Evolutionary conservation across 2,329 filamentous ascomycete genomes (phyloP).

Genomic region (Bipolaris zeicola): DNA sequence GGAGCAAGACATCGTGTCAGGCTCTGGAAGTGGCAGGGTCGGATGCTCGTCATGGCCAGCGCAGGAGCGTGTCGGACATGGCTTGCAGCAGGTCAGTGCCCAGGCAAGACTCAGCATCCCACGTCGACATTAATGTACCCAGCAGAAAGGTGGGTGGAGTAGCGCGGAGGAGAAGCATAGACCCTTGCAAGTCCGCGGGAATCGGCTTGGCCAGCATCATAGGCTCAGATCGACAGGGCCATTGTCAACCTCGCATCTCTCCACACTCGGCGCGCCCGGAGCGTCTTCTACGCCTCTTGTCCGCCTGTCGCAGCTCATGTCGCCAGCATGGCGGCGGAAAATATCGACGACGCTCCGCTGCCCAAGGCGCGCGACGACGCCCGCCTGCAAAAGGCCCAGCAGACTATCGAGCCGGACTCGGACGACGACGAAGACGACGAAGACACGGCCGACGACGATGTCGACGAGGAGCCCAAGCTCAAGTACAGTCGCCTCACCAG

Average conservation of each 20-base stretch:
- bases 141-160: conserved; percentile 12
- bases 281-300: conserved; percentile 23
- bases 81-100: conserved; percentile 8
- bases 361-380: conserved; percentile 33
- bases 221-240: conserved; percentile 27
- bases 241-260: conserved; percentile 25
- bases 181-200: conserved; percentile 20
- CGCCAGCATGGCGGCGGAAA: conserved; percentile 50
- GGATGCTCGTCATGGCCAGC: conserved; percentile 36
- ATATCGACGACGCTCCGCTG: conserved; percentile 45
- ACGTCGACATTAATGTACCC: too few species aligned
- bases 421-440: conserved; percentile 71
- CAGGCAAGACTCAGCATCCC: neutral
- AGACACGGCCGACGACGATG: conserved; percentile 70
- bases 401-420: conserved; percentile 32
- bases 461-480: conserved; percentile 90
- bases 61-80: conserved; percentile 21
- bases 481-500: conserved; percentile 91
- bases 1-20: conserved; percentile 31
- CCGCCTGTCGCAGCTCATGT: conserved; percentile 44
- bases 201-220: conserved; percentile 38
- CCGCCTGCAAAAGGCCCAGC: conserved; percentile 25
- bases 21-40: conserved; percentile 27
- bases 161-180: conserved; percentile 18
- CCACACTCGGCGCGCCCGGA: conserved; percentile 26